Percentiles rank a stretch among this genome's conserved stretches.
These are phyloP conservation scores for Orbilia oligospora DNA, from an alignment of 2,329 filamentous ascomycete genomes.

Conservation along the genomic window DNA sequence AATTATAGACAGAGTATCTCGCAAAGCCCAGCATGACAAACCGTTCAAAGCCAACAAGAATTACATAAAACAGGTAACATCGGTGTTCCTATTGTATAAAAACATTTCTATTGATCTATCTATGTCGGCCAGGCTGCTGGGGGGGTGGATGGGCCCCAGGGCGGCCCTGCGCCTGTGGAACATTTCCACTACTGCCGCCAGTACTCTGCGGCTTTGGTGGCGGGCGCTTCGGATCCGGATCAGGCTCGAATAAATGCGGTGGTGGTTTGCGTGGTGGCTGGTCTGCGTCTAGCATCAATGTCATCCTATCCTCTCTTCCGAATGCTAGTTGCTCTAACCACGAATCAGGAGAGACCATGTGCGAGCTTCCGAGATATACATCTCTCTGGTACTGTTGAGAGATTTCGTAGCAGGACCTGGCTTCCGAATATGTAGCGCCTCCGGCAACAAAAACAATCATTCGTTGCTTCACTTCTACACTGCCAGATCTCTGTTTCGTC, in stretches of 20 bases:
- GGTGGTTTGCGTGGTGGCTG: slow-evolving; percentile 74
- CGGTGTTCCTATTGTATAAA: neutral
- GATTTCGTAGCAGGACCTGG: slow-evolving; percentile 88
- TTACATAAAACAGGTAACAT: slow-evolving; percentile 4
- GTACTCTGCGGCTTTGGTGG: slow-evolving; percentile 62
- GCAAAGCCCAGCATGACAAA: slow-evolving; percentile 11
- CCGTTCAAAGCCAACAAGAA: neutral
- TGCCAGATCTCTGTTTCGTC: slow-evolving; percentile 84
- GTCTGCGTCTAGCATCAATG: slow-evolving; percentile 85
- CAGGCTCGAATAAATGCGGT: slow-evolving; percentile 85
- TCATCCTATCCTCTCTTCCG: slow-evolving; percentile 80
- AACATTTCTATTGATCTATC: neutral
- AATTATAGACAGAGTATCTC: slow-evolving; percentile 21
- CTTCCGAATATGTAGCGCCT: slow-evolving; percentile 92
- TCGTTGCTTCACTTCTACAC: slow-evolving; percentile 85
- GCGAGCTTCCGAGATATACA: slow-evolving; percentile 87
- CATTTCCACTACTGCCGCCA: slow-evolving; percentile 61
- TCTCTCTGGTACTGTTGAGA: slow-evolving; percentile 81
- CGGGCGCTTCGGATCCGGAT: slow-evolving; percentile 72
- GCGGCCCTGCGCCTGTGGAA: slow-evolving; percentile 16
- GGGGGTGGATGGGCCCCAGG: neutral
- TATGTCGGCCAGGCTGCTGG: slow-evolving; percentile 9
- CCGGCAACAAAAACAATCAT: slow-evolving; percentile 96
- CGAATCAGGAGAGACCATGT: slow-evolving; percentile 89
- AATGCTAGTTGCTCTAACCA: slow-evolving; percentile 88